Evolutionary conservation across 768 basidiomycete species (phyloP).

Genomic region (Lentinula sp.): DNA sequence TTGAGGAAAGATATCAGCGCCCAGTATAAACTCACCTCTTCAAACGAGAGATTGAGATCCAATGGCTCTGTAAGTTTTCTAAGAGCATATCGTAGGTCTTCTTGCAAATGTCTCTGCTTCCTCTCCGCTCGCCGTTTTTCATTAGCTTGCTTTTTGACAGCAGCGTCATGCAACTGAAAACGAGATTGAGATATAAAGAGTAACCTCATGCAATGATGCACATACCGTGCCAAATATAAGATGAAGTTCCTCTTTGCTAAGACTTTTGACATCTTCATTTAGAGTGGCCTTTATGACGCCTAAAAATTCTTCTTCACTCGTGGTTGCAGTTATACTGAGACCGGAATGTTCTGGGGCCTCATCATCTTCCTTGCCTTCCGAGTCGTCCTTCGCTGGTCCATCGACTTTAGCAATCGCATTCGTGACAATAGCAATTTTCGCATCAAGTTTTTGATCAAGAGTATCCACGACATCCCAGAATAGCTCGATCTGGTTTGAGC

Average conservation of each 20-base stretch:
- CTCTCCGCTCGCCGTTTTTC: slow-evolving; percentile 86
- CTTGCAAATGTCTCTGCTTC: slow-evolving; percentile 80
- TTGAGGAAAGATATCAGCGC: background rate
- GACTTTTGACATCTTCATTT: slow-evolving; percentile 40
- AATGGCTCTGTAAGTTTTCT: slow-evolving; percentile 83
- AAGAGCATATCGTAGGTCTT: slow-evolving; percentile 93
- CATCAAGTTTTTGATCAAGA: slow-evolving; percentile 80
- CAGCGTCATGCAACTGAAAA: slow-evolving; percentile 63
- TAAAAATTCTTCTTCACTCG: slow-evolving; percentile 59
- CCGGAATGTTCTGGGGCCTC: background rate
- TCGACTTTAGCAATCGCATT: slow-evolving; percentile 51
- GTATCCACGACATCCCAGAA: slow-evolving; percentile 93
- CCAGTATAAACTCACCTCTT: slow-evolving; percentile 51
- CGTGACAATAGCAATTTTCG: slow-evolving; percentile 66
- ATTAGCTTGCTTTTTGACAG: slow-evolving; percentile 71
- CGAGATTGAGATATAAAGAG: background rate
- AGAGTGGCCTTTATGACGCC: slow-evolving; percentile 49
- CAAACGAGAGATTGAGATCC: slow-evolving; percentile 70
- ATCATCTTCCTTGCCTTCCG: slow-evolving; percentile 15
- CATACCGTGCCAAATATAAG: slow-evolving; percentile 62
- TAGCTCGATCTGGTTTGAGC: slow-evolving; percentile 91
- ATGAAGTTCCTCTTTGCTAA: slow-evolving; percentile 48
- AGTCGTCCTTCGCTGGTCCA: slow-evolving; percentile 24
- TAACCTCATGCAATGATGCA: slow-evolving; percentile 7
- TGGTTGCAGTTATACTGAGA: slow-evolving; percentile 47